These are phyloP conservation scores for Luzula sylvatica DNA, from an alignment of 176 grass and related monocot species.

Conservation along the genomic window DNA sequence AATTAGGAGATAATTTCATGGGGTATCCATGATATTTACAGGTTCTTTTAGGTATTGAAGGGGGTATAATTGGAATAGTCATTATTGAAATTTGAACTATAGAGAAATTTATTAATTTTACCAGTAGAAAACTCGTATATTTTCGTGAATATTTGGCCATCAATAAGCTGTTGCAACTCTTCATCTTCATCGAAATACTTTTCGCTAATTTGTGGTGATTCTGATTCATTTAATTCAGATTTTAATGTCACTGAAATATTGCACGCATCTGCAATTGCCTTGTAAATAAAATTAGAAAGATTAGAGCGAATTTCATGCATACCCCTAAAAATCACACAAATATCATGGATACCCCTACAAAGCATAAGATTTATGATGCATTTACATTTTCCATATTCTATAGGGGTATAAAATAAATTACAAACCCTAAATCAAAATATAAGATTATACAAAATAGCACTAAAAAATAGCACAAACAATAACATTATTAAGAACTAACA, in stretches of 20 bases:
- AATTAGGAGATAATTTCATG: too few relatives aligned
- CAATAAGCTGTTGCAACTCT: slow-evolving; percentile 83
- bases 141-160: slow-evolving; percentile 82
- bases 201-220: slow-evolving; percentile 48
- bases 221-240: slow-evolving; percentile 41
- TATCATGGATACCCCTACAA: too few relatives aligned
- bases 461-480: too few relatives aligned
- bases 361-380: too few relatives aligned
- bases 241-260: slow-evolving; percentile 52
- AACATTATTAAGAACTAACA: slow-evolving; percentile 19
- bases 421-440: too few relatives aligned
- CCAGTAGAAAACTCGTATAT: slow-evolving; percentile 52
- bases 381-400: too few relatives aligned
- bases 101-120: slow-evolving; percentile 9
- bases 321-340: too few relatives aligned
- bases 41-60: too few relatives aligned
- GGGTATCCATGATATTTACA: too few relatives aligned
- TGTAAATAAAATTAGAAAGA: slow-evolving; percentile 10
- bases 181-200: slow-evolving; percentile 63
- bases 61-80: too few relatives aligned
- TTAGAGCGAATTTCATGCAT: background rate
- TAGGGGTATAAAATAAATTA: too few relatives aligned
- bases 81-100: background rate
- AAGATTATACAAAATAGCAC: too few relatives aligned
- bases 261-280: slow-evolving; percentile 81